Percentiles rank a stretch among this genome's conserved stretches.
Evolutionary conservation across 768 basidiomycete genomes (phyloP).

Genomic region (Chiua virens): DNA sequence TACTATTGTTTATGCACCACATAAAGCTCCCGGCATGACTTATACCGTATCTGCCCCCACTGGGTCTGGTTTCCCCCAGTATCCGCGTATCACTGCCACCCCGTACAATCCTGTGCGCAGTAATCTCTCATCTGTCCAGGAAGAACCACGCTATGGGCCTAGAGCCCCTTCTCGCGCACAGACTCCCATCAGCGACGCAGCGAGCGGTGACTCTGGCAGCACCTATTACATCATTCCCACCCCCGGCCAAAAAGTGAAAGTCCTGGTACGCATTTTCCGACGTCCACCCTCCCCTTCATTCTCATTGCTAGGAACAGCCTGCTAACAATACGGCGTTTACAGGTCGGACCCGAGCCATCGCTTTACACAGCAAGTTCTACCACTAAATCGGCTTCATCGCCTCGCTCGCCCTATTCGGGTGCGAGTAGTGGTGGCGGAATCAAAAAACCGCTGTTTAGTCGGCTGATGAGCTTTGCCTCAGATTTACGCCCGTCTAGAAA

Average conservation of each 20-base stretch:
- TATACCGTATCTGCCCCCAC: slow-evolving; percentile 69
- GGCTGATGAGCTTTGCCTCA: slow-evolving; percentile 53
- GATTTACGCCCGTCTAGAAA: slow-evolving; percentile 43
- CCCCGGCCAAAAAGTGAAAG: slow-evolving; percentile 72
- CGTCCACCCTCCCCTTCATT: slow-evolving; percentile 2
- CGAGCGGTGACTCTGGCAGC: slow-evolving; percentile 59
- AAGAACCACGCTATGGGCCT: slow-evolving; percentile 35
- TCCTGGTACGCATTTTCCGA: slow-evolving; percentile 54
- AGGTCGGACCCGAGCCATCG: slow-evolving; percentile 47
- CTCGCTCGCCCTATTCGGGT: slow-evolving; percentile 36
- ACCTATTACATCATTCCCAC: slow-evolving; percentile 76
- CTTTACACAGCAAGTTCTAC: slow-evolving; percentile 60
- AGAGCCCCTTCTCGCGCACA: slow-evolving; percentile 36
- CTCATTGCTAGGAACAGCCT: slow-evolving; percentile 13
- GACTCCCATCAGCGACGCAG: slow-evolving; percentile 36
- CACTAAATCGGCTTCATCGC: slow-evolving; percentile 55
- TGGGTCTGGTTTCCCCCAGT: slow-evolving; percentile 35
- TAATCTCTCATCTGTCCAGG: slow-evolving; percentile 37
- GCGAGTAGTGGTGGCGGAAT: slow-evolving; percentile 27
- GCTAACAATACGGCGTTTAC: slow-evolving; percentile 32
- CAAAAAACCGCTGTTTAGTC: slow-evolving; percentile 63
- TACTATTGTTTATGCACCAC: slow-evolving; percentile 55
- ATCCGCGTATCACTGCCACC: slow-evolving; percentile 41
- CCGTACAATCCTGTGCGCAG: slow-evolving; percentile 43
- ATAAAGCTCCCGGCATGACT: slow-evolving; percentile 59